Evolutionary conservation across 768 basidiomycete species (phyloP).

Genomic region (Lentinula guzmanii): DNA sequence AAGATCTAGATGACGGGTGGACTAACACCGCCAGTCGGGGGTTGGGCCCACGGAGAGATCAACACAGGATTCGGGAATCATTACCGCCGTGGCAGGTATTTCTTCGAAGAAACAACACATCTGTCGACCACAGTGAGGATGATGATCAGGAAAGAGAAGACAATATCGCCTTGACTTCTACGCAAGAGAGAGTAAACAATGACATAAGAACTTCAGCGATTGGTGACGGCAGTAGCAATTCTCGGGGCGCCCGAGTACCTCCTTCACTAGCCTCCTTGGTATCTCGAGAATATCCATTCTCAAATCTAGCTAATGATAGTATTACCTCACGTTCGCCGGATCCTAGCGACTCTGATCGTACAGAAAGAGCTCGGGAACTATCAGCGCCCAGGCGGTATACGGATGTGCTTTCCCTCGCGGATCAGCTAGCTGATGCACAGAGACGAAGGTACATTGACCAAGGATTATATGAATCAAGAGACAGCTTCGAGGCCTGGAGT

Average conservation of each 20-base stretch:
- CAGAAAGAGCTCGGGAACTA: neutral
- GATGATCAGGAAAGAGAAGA: constrained; percentile 1
- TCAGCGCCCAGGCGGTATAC: neutral
- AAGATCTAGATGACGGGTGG: neutral
- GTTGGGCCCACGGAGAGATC: neutral
- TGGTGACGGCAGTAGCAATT: too few relatives aligned
- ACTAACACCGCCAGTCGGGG: neutral
- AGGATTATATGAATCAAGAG: neutral
- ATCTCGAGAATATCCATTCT: neutral
- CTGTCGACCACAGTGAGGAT: neutral
- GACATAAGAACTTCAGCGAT: neutral
- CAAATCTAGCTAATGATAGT: neutral
- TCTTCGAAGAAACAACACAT: neutral
- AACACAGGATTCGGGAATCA: neutral
- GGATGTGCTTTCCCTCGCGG: neutral
- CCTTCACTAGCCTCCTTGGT: neutral
- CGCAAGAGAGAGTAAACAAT: neutral
- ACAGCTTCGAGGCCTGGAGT: neutral
- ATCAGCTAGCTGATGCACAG: neutral
- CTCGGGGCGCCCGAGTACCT: neutral
- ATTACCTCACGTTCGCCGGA: neutral
- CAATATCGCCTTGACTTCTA: neutral
- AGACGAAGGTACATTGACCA: neutral
- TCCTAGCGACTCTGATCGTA: neutral
- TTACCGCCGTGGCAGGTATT: neutral